A percentile compares a stretch with the other conserved stretches of the same genome.
These are phyloP conservation scores for Torulaspora delbrueckii DNA, from an alignment of 805 yeast species.

Conservation along the genomic window DNA sequence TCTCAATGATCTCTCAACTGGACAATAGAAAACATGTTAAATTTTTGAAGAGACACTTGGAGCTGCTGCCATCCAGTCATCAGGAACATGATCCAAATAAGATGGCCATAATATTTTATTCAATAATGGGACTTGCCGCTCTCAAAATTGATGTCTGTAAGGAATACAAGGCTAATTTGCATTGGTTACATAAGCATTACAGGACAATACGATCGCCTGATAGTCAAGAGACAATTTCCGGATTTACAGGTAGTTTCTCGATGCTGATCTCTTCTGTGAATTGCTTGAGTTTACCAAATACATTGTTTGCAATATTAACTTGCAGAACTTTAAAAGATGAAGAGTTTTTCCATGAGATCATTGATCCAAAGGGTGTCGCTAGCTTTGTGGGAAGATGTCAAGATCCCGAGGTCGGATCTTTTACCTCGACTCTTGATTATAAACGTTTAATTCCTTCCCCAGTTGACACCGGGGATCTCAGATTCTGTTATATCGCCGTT, in stretches of 20 bases:
- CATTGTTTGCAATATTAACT: slow-evolving; percentile 63
- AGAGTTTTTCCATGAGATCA: slow-evolving; percentile 33
- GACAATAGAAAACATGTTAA: slow-evolving; percentile 28
- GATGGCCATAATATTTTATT: slow-evolving; percentile 65
- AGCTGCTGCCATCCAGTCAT: slow-evolving; percentile 48
- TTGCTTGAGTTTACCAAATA: slow-evolving; percentile 62
- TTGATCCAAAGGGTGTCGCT: slow-evolving; percentile 45
- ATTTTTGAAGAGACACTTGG: slow-evolving; percentile 50
- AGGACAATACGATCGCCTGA: slow-evolving; percentile 32
- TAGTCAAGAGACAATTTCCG: slow-evolving; percentile 20
- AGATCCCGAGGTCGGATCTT: slow-evolving; percentile 49
- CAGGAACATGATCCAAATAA: slow-evolving; percentile 67
- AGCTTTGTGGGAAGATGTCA: slow-evolving; percentile 59
- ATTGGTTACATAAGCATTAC: slow-evolving; percentile 27
- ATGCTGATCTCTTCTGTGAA: slow-evolving; percentile 13
- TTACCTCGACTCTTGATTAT: slow-evolving; percentile 42
- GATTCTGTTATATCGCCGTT: slow-evolving; percentile 71
- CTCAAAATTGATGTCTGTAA: slow-evolving; percentile 27
- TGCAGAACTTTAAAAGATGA: slow-evolving; percentile 49
- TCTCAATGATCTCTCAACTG: not conserved
- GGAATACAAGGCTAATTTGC: slow-evolving; percentile 32
- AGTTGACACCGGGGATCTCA: slow-evolving; percentile 61
- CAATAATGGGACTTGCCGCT: slow-evolving; percentile 48
- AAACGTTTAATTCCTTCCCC: slow-evolving; percentile 30
- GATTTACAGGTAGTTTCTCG: slow-evolving; percentile 26